Percentiles rank a stretch among this genome's conserved stretches.
Evolutionary conservation across 1,139 yeast genomes (phyloP).

Genomic region (Nakaseomyces kungkrabaensis): DNA sequence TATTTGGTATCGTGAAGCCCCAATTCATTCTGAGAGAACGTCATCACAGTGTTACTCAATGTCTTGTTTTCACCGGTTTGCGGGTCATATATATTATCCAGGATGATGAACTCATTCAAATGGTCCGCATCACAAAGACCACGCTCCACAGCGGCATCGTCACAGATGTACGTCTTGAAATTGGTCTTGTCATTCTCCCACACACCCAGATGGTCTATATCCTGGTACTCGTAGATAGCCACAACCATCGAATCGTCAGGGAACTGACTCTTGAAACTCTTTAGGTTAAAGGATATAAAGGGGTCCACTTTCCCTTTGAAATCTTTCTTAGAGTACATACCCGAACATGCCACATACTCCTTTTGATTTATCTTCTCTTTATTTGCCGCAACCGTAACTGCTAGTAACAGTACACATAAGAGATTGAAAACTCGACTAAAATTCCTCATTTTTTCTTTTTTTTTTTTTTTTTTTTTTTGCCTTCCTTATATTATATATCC

Average conservation of each 20-base stretch:
- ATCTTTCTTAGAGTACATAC: constrained; percentile 78
- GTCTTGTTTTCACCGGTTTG: constrained; percentile 37
- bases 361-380: constrained; percentile 39
- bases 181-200: constrained; percentile 25
- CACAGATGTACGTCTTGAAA: constrained; percentile 56
- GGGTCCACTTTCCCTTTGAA: constrained; percentile 76
- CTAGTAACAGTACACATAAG: not conserved
- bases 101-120: constrained; percentile 52
- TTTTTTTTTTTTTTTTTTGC: not conserved
- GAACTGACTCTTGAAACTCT: constrained; percentile 29
- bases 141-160: constrained; percentile 50
- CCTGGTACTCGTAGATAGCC: constrained; percentile 76
- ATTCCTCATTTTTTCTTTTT: not conserved
- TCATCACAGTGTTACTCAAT: constrained; percentile 37
- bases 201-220: constrained; percentile 59
- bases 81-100: constrained; percentile 27
- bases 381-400: constrained; percentile 33
- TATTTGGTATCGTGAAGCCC: constrained; percentile 59
- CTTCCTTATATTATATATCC: not conserved
- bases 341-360: constrained; percentile 66
- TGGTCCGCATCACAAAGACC: constrained; percentile 48
- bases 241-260: constrained; percentile 45
- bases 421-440: not conserved
- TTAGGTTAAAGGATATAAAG: constrained; percentile 45
- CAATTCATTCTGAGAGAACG: constrained; percentile 44